Percentiles rank a stretch among this genome's conserved stretches.
Evolutionary conservation across 805 yeast genomes (phyloP).

Genomic region (Wickerhamomyces bisporus): DNA sequence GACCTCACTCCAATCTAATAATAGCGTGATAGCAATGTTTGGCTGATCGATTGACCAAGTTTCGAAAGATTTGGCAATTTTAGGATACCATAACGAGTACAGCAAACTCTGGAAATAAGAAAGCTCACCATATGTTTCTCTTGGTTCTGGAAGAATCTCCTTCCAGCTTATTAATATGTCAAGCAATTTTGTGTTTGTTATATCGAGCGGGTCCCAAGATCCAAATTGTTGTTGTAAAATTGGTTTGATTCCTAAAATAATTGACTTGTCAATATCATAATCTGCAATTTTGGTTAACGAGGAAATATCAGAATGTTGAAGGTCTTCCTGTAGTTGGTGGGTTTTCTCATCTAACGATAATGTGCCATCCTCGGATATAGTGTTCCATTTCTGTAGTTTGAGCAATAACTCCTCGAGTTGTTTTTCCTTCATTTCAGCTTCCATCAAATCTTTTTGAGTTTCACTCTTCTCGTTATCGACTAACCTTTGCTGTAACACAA

Average conservation of each 20-base stretch:
- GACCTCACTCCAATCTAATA: slow-evolving; percentile 38
- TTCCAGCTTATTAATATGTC: slow-evolving; percentile 27
- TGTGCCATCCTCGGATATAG: neutral
- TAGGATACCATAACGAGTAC: slow-evolving; percentile 31
- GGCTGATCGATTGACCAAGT: slow-evolving; percentile 38
- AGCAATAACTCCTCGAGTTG: neutral
- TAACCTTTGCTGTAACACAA: slow-evolving; percentile 10
- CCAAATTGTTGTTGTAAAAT: slow-evolving; percentile 16
- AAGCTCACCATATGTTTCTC: slow-evolving; percentile 9
- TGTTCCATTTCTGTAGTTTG: neutral
- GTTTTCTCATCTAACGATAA: neutral
- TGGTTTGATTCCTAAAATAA: slow-evolving; percentile 21
- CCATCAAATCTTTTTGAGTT: neutral
- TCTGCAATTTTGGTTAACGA: neutral
- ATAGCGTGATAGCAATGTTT: slow-evolving; percentile 31
- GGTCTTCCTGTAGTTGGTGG: neutral
- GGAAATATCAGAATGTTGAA: neutral
- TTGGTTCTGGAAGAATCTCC: slow-evolving; percentile 7
- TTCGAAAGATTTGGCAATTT: slow-evolving; percentile 23
- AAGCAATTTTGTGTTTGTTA: slow-evolving; percentile 26
- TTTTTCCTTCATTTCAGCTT: neutral
- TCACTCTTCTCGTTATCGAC: slow-evolving; percentile 8
- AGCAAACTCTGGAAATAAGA: slow-evolving; percentile 32
- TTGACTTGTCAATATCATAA: slow-evolving; percentile 10
- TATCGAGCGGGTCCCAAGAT: slow-evolving; percentile 34